A percentile compares a stretch with the other conserved stretches of the same genome.
These are phyloP conservation scores for Sonneratia alba DNA, from an alignment of 345 rosid genomes.

Conservation along the genomic window DNA sequence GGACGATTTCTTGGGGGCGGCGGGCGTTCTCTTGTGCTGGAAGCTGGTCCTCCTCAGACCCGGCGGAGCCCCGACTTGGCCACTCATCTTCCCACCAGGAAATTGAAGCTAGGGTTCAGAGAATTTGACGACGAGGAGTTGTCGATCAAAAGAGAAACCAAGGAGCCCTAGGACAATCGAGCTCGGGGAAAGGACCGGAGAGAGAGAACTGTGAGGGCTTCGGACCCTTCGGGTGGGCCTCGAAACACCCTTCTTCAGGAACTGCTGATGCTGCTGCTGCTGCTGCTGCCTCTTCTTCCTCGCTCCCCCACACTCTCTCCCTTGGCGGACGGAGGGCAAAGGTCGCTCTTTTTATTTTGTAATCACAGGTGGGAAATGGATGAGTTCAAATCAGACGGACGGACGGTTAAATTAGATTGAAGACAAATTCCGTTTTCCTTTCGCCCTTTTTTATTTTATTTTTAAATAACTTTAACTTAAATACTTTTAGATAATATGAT, in stretches of 20 bases:
- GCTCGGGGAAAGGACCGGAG: neutral
- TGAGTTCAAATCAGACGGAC: constrained; percentile 3
- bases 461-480: no score
- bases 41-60: constrained; percentile 37
- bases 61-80: constrained; percentile 45
- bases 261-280: neutral
- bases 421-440: no score
- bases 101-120: neutral
- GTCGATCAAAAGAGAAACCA: neutral
- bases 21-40: constrained; percentile 37
- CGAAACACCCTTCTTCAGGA: constrained; percentile 1
- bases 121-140: neutral
- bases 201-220: neutral
- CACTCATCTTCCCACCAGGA: constrained; percentile 36
- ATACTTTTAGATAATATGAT: no score
- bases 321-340: neutral
- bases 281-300: neutral
- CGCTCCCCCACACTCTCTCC: neutral
- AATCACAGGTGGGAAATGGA: constrained; percentile 11
- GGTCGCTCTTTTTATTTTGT: neutral
- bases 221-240: neutral
- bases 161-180: constrained; percentile 7
- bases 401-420: no score
- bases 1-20: constrained; percentile 37
- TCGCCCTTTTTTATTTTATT: no score